Base-by-base conservation (phyloP, 2,329 filamentous ascomycete genomes). In the Fusarium tricinctum region DNA sequence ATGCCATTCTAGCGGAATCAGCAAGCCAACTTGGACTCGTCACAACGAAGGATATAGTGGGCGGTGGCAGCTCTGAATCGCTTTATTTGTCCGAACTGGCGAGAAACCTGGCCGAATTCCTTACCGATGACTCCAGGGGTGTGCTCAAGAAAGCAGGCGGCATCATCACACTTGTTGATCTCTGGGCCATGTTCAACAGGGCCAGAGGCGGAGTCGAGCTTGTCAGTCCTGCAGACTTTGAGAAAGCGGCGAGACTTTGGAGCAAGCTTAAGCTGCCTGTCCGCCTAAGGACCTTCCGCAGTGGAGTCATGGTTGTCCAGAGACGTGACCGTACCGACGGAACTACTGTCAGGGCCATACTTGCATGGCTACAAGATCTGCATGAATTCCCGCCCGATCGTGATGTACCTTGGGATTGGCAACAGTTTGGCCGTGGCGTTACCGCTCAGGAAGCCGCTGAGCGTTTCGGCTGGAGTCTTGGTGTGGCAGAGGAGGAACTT, bases 101-200 rank as follows among this genome's bases (percentile, higher is more conserved):
- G 6, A 88, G 93, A 33, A 95, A 94, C 72, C 79, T 97, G 6
- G 94, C 94, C 9, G 94, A 97, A 78, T 97, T 95, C 73, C 82
- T 97, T 13, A 95, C 93, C 0, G 94, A 97, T 77, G 94, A 97
- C 77, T 85, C 90, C 4, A 86, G 91, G 55, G 92, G 92, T 0
- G 86, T 97, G 2, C 82, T 97, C 22, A 89, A 89, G 58, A 89
- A 88, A 65, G 91, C 94, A 47, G 94, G 94, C 7, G 94, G 94
- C 2, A 96, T 97, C 72, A 92, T 97, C 77, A 95, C 89, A 38
- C 84, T 97, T 2, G 93, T 97, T 14, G 94, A 97, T 75, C 84
- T 97, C 1, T 97, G 94, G 94, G 93, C 94, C 28, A 89, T 97
- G 68, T 98, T 98, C 83, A 99, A 99, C 79, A 89, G 95, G 33